phyloP scores from a whole-genome alignment of 768 basidiomycete species.

The Naganishia friedmannii region DNA sequence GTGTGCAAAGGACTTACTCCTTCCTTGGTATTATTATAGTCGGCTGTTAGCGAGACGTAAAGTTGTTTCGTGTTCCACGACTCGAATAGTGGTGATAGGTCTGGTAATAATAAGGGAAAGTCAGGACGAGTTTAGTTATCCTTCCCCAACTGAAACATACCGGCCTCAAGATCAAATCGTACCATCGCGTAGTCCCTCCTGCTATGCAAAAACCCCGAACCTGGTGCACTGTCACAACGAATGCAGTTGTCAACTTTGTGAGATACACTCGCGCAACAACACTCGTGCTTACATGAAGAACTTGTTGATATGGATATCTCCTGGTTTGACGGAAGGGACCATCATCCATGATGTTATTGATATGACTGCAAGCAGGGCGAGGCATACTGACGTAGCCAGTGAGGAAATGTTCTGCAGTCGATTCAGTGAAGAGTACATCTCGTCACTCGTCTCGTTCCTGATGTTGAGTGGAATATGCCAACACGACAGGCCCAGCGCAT shows the following conservation, averaged over 20 bases:
- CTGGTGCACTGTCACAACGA: constrained; percentile 12
- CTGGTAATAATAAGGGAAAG: neutral
- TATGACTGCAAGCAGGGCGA: constrained; percentile 28
- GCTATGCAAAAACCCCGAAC: constrained; percentile 23
- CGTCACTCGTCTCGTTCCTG: neutral
- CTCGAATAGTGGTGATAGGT: constrained; percentile 29
- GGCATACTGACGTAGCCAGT: constrained; percentile 24
- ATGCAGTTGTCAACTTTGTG: neutral
- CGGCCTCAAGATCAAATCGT: constrained; percentile 25
- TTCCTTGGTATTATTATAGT: constrained; percentile 26
- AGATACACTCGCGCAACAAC: too few species aligned
- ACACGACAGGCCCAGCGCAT: too few species aligned
- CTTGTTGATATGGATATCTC: constrained; percentile 25
- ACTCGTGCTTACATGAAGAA: constrained; percentile 22
- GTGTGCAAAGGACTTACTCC: constrained; percentile 17
- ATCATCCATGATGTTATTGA: constrained; percentile 27
- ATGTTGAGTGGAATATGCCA: neutral
- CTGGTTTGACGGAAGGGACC: constrained; percentile 23
- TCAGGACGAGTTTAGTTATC: neutral
- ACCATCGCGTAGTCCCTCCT: constrained; percentile 26
- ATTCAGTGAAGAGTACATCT: constrained; percentile 28
- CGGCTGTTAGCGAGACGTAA: constrained; percentile 27
- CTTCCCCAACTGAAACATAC: neutral
- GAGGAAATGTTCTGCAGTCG: constrained; percentile 28
- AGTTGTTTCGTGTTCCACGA: constrained; percentile 33